Conservation (phyloP, 257 asterid genomes). For the Anisodus acutangulus region DNA sequence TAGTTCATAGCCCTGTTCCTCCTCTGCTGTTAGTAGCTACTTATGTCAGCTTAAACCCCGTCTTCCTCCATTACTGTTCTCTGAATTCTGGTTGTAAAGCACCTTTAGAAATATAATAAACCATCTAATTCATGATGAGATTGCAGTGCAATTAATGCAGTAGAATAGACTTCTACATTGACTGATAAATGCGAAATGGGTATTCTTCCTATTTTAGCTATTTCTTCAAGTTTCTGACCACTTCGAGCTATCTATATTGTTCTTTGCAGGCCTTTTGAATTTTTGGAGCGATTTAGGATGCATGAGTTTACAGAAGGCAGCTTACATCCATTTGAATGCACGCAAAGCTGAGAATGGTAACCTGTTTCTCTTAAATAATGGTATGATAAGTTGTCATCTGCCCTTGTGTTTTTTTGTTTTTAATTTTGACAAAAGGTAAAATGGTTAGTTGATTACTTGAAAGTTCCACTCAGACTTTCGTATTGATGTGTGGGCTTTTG, state of each 20-base stretch:
- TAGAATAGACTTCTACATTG: not conserved
- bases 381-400: not conserved
- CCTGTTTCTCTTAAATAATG: conserved; percentile 16
- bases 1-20: not conserved
- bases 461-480: not conserved
- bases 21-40: not conserved
- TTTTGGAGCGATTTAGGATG: conserved; percentile 87
- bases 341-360: conserved; percentile 63
- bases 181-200: conserved; percentile 11
- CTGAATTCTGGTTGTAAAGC: not conserved
- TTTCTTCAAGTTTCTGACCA: conserved; percentile 4
- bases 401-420: not conserved
- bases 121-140: not conserved
- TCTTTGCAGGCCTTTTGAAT: conserved; percentile 80
- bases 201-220: not conserved
- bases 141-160: not conserved
- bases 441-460: not conserved
- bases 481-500: conserved; percentile 9
- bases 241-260: conserved; percentile 24
- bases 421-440: not conserved
- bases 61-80: not conserved
- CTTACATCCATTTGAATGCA: conserved; percentile 93
- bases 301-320: conserved; percentile 90
- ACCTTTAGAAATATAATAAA: not conserved
- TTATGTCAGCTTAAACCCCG: conserved; percentile 3